phyloP scores from a whole-genome alignment of 148 eudicot genomes.

The Persicaria tinctoria region DNA sequence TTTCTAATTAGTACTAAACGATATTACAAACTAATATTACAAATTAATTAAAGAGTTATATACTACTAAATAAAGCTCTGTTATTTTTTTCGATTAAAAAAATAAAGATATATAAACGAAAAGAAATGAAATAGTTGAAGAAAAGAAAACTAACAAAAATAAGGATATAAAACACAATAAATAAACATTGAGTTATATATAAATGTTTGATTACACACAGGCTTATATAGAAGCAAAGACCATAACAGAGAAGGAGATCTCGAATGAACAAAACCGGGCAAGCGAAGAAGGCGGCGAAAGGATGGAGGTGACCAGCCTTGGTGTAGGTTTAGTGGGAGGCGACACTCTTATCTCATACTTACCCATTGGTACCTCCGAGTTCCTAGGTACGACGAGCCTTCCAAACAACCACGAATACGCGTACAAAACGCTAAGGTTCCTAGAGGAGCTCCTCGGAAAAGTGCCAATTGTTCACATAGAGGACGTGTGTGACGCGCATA shows the following conservation, averaged over 20 bases:
- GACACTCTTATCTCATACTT: slow-evolving; percentile 19
- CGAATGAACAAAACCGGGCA: slow-evolving; percentile 2
- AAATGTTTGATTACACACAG: slow-evolving; percentile 9
- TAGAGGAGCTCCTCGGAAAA: slow-evolving; percentile 34
- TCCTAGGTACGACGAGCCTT: background rate
- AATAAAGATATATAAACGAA: no score
- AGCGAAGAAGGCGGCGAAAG: background rate
- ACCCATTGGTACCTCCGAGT: background rate
- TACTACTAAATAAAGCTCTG: no score
- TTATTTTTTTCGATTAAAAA: no score
- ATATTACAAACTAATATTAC: no score
- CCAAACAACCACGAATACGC: background rate
- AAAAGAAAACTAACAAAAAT: no score
- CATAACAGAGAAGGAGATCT: slow-evolving; percentile 34
- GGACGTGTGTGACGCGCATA: slow-evolving; percentile 40
- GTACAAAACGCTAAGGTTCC: slow-evolving; percentile 9
- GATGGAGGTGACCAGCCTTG: slow-evolving; percentile 25
- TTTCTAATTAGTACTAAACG: no score
- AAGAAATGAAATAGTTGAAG: no score
- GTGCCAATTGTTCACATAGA: slow-evolving; percentile 39
- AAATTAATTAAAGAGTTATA: no score
- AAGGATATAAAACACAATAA: no score
- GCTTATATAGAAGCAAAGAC: slow-evolving; percentile 37
- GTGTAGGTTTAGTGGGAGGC: slow-evolving; percentile 44
- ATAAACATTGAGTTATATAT: no score